Evolutionary conservation across 352 stramenopile genomes (phyloP).

Genomic region (Phytophthora pistaciae): DNA sequence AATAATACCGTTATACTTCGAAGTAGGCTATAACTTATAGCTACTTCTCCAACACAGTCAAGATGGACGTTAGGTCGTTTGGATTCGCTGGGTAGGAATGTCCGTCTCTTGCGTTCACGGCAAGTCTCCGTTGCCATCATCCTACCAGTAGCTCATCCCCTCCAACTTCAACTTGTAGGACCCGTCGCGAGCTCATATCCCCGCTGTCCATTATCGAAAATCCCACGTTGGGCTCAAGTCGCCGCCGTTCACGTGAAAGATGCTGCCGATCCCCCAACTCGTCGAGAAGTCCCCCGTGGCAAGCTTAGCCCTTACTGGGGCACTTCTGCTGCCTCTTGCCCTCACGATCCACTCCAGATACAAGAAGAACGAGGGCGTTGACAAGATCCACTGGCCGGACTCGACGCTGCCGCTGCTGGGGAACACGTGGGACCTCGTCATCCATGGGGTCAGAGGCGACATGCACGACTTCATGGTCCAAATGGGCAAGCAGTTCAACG

Average conservation of each 20-base stretch:
- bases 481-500: conserved; percentile 30
- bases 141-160: neutral
- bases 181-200: neutral
- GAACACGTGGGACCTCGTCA: conserved; percentile 2
- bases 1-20: too few species aligned
- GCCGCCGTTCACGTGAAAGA: conserved; percentile 10
- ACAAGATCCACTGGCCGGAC: conserved; percentile 6
- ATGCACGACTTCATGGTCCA: conserved; percentile 37
- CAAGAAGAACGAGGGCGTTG: conserved; percentile 7
- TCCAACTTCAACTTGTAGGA: conserved; percentile 26
- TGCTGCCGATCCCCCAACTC: conserved; percentile 23
- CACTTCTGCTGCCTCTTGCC: conserved; percentile 4
- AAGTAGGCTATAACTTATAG: too few species aligned
- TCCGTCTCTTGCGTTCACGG: conserved; percentile 8
- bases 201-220: conserved; percentile 12
- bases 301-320: neutral
- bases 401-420: conserved; percentile 33
- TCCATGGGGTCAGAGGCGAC: conserved; percentile 17
- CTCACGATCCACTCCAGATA: neutral
- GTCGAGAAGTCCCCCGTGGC: conserved; percentile 13
- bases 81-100: too few species aligned
- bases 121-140: conserved; percentile 16
- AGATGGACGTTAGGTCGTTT: conserved; percentile 81
- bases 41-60: conserved; percentile 99
- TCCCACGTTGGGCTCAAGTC: conserved; percentile 8